A percentile compares a stretch with the other conserved stretches of the same genome.
phyloP scores from a whole-genome alignment of 1,139 yeast species.

The Pichia sp. region DNA sequence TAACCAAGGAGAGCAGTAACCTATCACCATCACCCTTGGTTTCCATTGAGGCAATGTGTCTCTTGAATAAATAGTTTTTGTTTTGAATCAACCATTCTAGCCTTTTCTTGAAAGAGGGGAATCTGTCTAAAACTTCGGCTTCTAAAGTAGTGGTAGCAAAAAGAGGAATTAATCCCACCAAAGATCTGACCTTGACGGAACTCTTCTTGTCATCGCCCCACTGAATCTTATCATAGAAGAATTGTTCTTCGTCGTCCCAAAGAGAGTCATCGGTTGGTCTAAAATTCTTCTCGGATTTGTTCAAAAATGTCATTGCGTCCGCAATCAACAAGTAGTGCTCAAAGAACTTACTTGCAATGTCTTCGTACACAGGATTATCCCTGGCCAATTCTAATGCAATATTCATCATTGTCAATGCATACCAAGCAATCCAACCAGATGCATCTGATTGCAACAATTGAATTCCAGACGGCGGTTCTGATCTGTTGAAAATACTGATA shows the following conservation, averaged over 20 bases:
- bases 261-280: slow-evolving; percentile 57
- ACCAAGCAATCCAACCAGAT: slow-evolving; percentile 98
- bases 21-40: slow-evolving; percentile 85
- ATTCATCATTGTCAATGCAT: slow-evolving; percentile 85
- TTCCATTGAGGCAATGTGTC: slow-evolving; percentile 88
- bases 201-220: slow-evolving; percentile 73
- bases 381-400: slow-evolving; percentile 89
- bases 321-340: slow-evolving; percentile 91
- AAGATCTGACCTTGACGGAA: slow-evolving; percentile 79
- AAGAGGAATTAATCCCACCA: slow-evolving; percentile 89
- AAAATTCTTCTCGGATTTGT: slow-evolving; percentile 39
- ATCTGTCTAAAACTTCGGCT: slow-evolving; percentile 73
- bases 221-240: slow-evolving; percentile 87
- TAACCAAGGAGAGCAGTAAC: slow-evolving; percentile 73
- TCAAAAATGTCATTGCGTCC: slow-evolving; percentile 85
- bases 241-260: slow-evolving; percentile 89
- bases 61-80: slow-evolving; percentile 65
- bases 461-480: slow-evolving; percentile 97
- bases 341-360: slow-evolving; percentile 91
- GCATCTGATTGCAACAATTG: slow-evolving; percentile 91
- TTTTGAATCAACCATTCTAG: slow-evolving; percentile 83
- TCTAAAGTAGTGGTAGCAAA: slow-evolving; percentile 89
- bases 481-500: slow-evolving; percentile 89
- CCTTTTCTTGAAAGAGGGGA: slow-evolving; percentile 82
- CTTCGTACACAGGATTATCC: slow-evolving; percentile 83